These are phyloP conservation scores for Populus euphratica DNA, from an alignment of 345 rosid species.

Conservation along the genomic window DNA sequence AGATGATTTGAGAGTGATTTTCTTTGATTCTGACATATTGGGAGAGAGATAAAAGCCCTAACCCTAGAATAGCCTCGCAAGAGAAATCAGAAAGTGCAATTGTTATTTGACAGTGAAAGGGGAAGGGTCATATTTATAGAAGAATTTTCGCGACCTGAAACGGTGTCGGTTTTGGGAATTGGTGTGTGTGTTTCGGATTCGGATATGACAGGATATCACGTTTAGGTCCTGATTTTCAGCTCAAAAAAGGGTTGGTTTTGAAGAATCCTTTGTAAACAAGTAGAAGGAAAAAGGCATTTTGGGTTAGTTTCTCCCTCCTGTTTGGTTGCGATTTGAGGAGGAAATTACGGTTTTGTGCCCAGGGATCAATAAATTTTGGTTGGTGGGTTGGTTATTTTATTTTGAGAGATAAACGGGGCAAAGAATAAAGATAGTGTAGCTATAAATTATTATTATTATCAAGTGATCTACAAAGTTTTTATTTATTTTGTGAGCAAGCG, in stretches of 20 bases:
- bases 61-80: not conserved
- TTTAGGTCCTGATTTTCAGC: not conserved
- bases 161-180: not conserved
- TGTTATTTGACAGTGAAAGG: not conserved
- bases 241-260: not conserved
- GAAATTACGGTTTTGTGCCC: not conserved
- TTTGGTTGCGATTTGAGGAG: not conserved
- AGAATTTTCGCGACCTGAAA: not conserved
- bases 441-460: not conserved
- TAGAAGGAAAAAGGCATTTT: not conserved
- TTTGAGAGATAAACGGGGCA: not conserved
- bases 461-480: not conserved
- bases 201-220: not conserved
- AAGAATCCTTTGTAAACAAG: not conserved
- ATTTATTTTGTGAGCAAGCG: too few relatives aligned
- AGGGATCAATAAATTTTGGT: too few relatives aligned
- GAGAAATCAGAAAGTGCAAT: not conserved
- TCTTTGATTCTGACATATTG: conserved; percentile 25
- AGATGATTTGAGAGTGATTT: conserved; percentile 45
- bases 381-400: not conserved
- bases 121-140: not conserved
- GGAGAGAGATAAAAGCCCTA: not conserved
- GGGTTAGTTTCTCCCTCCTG: not conserved
- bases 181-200: not conserved
- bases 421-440: not conserved